Evolutionary conservation across 345 rosid species (phyloP).

Genomic region (Citrus australasica): DNA sequence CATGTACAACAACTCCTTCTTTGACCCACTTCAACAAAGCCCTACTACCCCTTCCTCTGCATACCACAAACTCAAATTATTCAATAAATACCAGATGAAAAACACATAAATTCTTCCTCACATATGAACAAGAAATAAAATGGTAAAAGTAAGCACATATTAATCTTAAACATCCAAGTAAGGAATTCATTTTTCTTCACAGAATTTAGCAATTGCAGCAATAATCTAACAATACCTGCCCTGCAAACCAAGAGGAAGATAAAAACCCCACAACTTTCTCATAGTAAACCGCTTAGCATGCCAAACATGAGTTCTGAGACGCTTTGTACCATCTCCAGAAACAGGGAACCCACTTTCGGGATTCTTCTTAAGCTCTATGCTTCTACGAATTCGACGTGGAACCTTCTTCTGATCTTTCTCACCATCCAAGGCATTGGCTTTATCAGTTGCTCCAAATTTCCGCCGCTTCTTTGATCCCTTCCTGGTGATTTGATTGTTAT

Average conservation of each 20-base stretch:
- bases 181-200: too few relatives aligned
- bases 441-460: constrained; percentile 25
- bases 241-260: constrained; percentile 84
- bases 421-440: constrained; percentile 9
- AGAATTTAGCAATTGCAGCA: neutral
- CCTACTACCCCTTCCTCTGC: constrained; percentile 89
- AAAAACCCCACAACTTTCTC: constrained; percentile 79
- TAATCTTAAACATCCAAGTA: too few relatives aligned
- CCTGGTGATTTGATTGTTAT: constrained; percentile 47
- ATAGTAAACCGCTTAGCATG: constrained; percentile 83
- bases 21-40: constrained; percentile 70
- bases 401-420: constrained; percentile 25
- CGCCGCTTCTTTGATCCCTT: constrained; percentile 44
- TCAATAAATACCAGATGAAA: neutral
- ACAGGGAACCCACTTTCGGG: constrained; percentile 51
- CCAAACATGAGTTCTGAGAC: constrained; percentile 93
- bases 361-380: constrained; percentile 59
- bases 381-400: constrained; percentile 55
- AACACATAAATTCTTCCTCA: neutral
- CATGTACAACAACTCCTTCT: constrained; percentile 68
- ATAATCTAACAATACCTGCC: constrained; percentile 51
- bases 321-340: constrained; percentile 84
- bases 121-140: neutral
- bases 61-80: constrained; percentile 16
- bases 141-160: neutral